These are phyloP conservation scores for Pseudevernia furfuracea DNA, from an alignment of 495 filamentous ascomycete genomes.

Conservation along the genomic window DNA sequence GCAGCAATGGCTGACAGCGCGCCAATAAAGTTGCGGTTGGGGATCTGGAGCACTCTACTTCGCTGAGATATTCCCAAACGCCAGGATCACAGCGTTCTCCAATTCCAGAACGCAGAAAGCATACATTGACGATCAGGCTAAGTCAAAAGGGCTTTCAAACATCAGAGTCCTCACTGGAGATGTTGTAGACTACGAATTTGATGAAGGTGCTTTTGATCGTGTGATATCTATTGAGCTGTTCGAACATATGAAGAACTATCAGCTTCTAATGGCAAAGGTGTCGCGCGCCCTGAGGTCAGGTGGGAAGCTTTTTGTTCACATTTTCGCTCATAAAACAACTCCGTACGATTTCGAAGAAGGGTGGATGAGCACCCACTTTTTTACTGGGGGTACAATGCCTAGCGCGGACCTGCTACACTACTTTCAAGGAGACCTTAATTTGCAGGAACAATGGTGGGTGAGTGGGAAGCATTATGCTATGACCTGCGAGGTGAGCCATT, in stretches of 20 bases:
- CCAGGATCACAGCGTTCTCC: constrained; percentile 54
- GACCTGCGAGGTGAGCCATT: constrained; percentile 50
- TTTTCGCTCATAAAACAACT: constrained; percentile 51
- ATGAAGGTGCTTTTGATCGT: constrained; percentile 46
- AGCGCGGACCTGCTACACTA: constrained; percentile 56
- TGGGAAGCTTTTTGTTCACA: constrained; percentile 59
- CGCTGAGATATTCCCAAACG: constrained; percentile 50
- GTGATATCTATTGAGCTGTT: constrained; percentile 60
- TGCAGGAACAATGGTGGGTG: constrained; percentile 59
- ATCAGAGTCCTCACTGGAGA: constrained; percentile 54
- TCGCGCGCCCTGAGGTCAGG: constrained; percentile 45
- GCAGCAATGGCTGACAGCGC: constrained; percentile 15
- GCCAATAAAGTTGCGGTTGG: constrained; percentile 51
- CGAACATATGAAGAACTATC: constrained; percentile 70
- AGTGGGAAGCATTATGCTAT: constrained; percentile 56
- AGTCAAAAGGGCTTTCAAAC: constrained; percentile 46
- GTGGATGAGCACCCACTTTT: constrained; percentile 67
- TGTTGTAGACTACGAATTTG: constrained; percentile 53
- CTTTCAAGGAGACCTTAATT: constrained; percentile 53
- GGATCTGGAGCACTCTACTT: constrained; percentile 55
- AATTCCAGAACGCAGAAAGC: constrained; percentile 57
- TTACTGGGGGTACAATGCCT: constrained; percentile 62
- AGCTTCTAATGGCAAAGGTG: constrained; percentile 54
- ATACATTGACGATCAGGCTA: constrained; percentile 51
- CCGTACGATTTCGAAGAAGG: constrained; percentile 61